Base-by-base conservation (phyloP, 495 filamentous ascomycete species). In the Aspergillus asperescens region DNA sequence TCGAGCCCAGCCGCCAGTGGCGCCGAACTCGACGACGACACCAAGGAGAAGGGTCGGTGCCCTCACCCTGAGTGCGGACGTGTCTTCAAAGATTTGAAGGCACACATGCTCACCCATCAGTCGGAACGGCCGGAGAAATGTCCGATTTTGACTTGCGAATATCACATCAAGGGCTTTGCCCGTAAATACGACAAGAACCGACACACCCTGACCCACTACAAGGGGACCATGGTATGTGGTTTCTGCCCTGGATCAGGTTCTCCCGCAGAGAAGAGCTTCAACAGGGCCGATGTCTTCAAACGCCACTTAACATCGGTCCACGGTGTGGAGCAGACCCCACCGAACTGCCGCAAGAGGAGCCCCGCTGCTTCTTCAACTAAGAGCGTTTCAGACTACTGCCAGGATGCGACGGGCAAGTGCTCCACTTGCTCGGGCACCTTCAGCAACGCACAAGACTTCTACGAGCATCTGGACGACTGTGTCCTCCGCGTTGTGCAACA, bases 391-490 rank as follows among this genome's bases (percentile, higher is more conserved):
- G 77, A 78, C 25, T 89, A 88, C 64, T 74, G 82, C 48, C 76
- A 80, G 37, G 86, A 90, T 65, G 83, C 84, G 5, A 90, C 87
- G 34, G 94, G 92, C 70, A 96, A 93, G 70, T 99, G 93, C 69
- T 95, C 90, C 9, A 99, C 93, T 24, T 99, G 93, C 69, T 87
- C 87, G 16, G 79, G 80, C 27, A 96, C 86, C 15, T 99, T 99
- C 73, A 82, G 79, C 69, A 96, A 87, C 60, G 90, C 93, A 16
- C 93, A 99, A 62, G 91, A 97, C 67, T 96, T 97, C 71, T 97
- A 97, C 68, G 93, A 99, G 77, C 93, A 99, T 80, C 72, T 99
- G 59, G 93, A 99, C 66, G 93, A 99, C 77, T 99, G 93, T 68
- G 94, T 99, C 50, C 80, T 97, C 50, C 88, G 90, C 60, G 92